phyloP scores from a whole-genome alignment of 2,329 filamentous ascomycete species.

The Ceratocystis destructans region DNA sequence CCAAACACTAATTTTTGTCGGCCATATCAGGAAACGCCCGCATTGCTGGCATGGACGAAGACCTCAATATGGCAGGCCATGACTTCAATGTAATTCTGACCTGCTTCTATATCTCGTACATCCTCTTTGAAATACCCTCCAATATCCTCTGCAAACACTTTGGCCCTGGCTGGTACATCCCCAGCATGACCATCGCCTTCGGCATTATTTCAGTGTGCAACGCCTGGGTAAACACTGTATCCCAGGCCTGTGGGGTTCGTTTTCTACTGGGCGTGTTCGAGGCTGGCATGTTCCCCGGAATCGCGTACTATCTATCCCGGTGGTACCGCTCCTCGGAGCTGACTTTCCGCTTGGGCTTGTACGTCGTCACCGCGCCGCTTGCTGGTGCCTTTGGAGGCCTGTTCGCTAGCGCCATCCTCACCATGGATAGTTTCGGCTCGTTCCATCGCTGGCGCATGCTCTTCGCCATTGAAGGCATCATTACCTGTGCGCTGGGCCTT shows the following conservation, averaged over 20 bases:
- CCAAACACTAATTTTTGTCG: neutral
- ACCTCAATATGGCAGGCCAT: slow-evolving; percentile 44
- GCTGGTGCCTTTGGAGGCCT: slow-evolving; percentile 60
- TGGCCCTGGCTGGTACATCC: slow-evolving; percentile 60
- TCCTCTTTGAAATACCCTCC: slow-evolving; percentile 56
- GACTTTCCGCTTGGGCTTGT: slow-evolving; percentile 51
- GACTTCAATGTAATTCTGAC: slow-evolving; percentile 58
- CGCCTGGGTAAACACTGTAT: slow-evolving; percentile 46
- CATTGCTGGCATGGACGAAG: slow-evolving; percentile 49
- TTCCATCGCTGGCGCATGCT: slow-evolving; percentile 53
- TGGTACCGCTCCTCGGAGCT: slow-evolving; percentile 61
- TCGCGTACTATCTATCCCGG: slow-evolving; percentile 57
- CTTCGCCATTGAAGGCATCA: slow-evolving; percentile 55
- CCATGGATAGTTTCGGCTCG: slow-evolving; percentile 42
- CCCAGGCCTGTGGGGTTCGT: slow-evolving; percentile 43
- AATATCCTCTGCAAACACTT: slow-evolving; percentile 58
- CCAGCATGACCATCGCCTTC: slow-evolving; percentile 46
- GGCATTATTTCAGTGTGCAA: slow-evolving; percentile 50
- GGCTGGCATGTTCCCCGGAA: slow-evolving; percentile 59
- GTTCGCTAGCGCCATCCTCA: slow-evolving; percentile 50
- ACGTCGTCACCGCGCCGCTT: slow-evolving; percentile 56
- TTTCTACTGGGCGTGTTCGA: slow-evolving; percentile 58
- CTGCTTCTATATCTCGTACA: slow-evolving; percentile 60
- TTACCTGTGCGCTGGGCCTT: slow-evolving; percentile 39
- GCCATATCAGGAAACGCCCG: slow-evolving; percentile 46